Conservation (phyloP, 1,284 basidiomycete species). For the Leccinum subrobustum region DNA sequence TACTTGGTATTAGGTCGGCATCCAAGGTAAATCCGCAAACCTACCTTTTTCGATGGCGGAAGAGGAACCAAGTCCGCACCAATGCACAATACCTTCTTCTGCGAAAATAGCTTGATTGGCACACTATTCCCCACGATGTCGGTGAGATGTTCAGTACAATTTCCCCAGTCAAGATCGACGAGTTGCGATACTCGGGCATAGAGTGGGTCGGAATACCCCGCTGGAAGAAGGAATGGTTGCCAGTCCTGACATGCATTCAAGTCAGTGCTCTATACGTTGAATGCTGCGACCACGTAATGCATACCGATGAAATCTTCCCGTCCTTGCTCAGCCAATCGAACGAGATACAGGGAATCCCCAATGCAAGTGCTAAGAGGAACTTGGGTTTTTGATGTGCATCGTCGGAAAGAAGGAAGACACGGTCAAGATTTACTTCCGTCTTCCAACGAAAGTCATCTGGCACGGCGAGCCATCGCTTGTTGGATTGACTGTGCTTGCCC, state of each 20-base stretch:
- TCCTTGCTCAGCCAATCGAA: conserved; percentile 50
- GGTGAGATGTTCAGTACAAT: conserved; percentile 47
- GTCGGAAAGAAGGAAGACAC: conserved; percentile 71
- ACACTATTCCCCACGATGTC: conserved; percentile 57
- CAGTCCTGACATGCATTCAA: conserved; percentile 46
- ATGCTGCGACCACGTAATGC: conserved; percentile 1
- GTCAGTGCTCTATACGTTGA: neutral
- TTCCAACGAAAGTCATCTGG: conserved; percentile 48
- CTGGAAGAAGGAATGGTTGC: conserved; percentile 62
- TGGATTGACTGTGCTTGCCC: conserved; percentile 41
- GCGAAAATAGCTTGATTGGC: conserved; percentile 54
- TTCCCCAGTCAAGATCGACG: conserved; percentile 72
- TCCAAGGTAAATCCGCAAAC: neutral
- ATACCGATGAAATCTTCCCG: conserved; percentile 37
- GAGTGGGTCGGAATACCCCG: conserved; percentile 59
- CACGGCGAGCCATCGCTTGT: conserved; percentile 52
- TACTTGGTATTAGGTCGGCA: conserved; percentile 2
- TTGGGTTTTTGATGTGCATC: conserved; percentile 69
- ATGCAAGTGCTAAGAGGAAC: conserved; percentile 76
- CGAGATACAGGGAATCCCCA: conserved; percentile 84
- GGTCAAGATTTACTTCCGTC: conserved; percentile 42
- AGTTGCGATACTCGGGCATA: conserved; percentile 62
- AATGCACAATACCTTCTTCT: conserved; percentile 54
- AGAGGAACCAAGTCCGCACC: conserved; percentile 54
- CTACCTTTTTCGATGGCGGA: conserved; percentile 37